Base-by-base conservation (phyloP, 2,329 filamentous ascomycete species). In the Fusarium drepaniforme region DNA sequence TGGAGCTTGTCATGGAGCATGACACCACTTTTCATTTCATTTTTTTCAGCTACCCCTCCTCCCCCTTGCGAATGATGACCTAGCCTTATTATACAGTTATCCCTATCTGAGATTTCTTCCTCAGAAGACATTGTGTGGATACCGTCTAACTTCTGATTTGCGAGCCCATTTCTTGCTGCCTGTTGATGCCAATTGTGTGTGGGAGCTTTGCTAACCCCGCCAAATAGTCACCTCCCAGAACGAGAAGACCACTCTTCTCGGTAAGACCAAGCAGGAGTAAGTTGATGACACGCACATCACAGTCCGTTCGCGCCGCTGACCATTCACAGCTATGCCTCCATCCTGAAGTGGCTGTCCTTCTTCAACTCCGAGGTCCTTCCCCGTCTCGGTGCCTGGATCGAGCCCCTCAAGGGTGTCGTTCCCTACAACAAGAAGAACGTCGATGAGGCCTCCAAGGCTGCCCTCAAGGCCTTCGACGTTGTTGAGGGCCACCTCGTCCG, bases 261-360 rank as follows among this genome's bases (percentile, higher is more conserved):
- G 97, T 84, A 98, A 98, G 93, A 99, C 96, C 88, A 99, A 99
- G 93, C 96, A 99, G 90, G 97, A 99, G 92, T 95, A 88, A 84
- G 89, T 84, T 69, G n/a, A 56, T n/a, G 16, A 56, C 46, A 6
- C 30, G 35, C 42, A 38, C 23, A 18, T 37, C 28, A 16, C 12
- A 57, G 46, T 23, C 42, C 11, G 23, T 18, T 38, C 46, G 28
- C 25, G 28, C 8, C 13, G 21, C 66, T 62, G 64, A 75, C 82
- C 83, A 73, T 84, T 56, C 18, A 33, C 16, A 92, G 90, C 85
- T 96, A 98, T 87, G 97, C 97, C 81, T 96, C 96, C 80, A 99
- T 99, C 86, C 90, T 99, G 84, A 94, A 94, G 87, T 99, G 97
- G 97, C 92, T 98, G 93, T 98, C 96, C 78, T 98, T 93, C 88